A percentile compares a stretch with the other conserved stretches of the same genome.
Conservation (phyloP, 192 early-diverging fungal genomes). For the Coemansia sp. region DNA sequence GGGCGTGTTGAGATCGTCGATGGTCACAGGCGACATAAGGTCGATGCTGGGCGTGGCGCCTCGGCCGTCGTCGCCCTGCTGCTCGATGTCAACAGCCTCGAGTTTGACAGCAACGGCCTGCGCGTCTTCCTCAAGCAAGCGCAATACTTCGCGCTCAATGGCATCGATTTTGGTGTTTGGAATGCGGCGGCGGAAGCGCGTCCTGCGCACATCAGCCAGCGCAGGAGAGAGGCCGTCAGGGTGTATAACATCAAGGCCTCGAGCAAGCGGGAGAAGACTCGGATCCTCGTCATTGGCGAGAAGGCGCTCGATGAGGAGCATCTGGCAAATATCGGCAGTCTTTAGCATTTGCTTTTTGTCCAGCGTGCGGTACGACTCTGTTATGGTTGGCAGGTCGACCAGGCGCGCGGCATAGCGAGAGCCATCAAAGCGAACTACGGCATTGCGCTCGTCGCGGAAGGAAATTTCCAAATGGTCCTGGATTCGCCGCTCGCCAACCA, state of each 20-base stretch:
- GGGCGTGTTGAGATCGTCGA: slow-evolving; percentile 43
- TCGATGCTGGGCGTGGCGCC: slow-evolving; percentile 43
- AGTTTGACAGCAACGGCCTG: slow-evolving; percentile 47
- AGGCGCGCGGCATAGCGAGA: slow-evolving; percentile 22
- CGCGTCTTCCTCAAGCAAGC: slow-evolving; percentile 44
- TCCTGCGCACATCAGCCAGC: slow-evolving; percentile 28
- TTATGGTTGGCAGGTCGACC: slow-evolving; percentile 49
- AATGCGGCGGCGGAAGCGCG: slow-evolving; percentile 35
- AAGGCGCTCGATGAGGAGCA: slow-evolving; percentile 32
- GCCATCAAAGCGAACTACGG: slow-evolving; percentile 25
- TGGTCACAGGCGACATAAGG: slow-evolving; percentile 43
- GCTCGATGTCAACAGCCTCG: slow-evolving; percentile 35
- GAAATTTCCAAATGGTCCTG: slow-evolving; percentile 38
- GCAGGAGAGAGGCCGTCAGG: slow-evolving; percentile 35
- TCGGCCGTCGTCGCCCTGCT: slow-evolving; percentile 20
- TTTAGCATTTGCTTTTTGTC: slow-evolving; percentile 51
- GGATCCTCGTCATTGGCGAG: not conserved
- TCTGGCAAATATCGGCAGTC: slow-evolving; percentile 53
- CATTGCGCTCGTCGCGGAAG: slow-evolving; percentile 47
- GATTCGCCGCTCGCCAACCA: slow-evolving; percentile 35
- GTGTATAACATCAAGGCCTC: slow-evolving; percentile 33
- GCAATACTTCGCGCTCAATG: slow-evolving; percentile 40
- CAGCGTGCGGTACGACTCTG: slow-evolving; percentile 40
- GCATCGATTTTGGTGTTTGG: slow-evolving; percentile 30
- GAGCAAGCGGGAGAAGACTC: slow-evolving; percentile 14